Base-by-base conservation (phyloP, 805 yeast genomes). In the Candida dendrica region DNA sequence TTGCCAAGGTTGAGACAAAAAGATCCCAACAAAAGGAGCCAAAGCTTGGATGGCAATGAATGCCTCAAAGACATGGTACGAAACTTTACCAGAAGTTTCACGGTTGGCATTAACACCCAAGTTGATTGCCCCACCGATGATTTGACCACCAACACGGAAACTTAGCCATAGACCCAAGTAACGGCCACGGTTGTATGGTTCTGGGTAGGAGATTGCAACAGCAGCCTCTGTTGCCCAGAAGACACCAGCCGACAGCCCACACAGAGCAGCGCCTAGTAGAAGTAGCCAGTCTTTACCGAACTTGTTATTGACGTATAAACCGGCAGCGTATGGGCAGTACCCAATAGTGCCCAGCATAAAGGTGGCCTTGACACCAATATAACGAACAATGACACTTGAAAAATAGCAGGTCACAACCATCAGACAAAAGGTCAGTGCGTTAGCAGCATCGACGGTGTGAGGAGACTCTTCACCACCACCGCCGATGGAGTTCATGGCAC, bases 401-500 rank as follows among this genome's bases (percentile, higher is more conserved):
- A 34, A 34, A 20, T 19, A 34, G 15, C 37, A 34, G 15, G 16
- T 20, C 15, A 34, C 14, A 17, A 34, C 15, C 37, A 34, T 34
- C 4, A 34, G 13, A 34, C 37, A 34, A 16, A 19, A 19, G 3
- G 26, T 19, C 11, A 34, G 11, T 2, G 37, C 37, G 9, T 34
- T 34, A 22, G 37, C 37, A 19, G 27, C 26, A 19, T 19, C 26
- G 20, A 34, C 37, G 10, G 17, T n/a, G 13, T 34, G 26, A 6
- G 37, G 37, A 14, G 37, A 19, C 9, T 19, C 24, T n/a, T 34
- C 26, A 34, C 37, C 37, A 19, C 27, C 37, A 34, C 27, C 37
- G 20, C 60, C 55, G 42, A 58, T 58, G 6, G 64, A 57, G 33
- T 58, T 47, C 60, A 59, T 60, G 4, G 59, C 64, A 27, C 49